A percentile compares a stretch with the other conserved stretches of the same genome.
phyloP scores from a whole-genome alignment of 257 asterid species.

The Orobanche coerulescens region DNA sequence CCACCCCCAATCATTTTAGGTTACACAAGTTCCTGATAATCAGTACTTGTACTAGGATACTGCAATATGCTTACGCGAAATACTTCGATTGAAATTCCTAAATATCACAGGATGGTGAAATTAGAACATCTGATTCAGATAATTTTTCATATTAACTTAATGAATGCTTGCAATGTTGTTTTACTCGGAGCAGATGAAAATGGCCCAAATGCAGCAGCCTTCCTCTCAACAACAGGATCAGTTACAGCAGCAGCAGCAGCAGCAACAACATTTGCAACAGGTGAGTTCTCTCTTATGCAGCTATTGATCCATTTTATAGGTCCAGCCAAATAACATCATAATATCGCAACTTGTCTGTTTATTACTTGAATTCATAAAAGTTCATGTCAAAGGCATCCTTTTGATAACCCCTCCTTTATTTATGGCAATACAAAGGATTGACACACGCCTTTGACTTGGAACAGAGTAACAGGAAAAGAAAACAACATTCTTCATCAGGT shows the following conservation, averaged over 20 bases:
- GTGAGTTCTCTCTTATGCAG: conserved; percentile 19
- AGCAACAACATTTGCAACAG: conserved; percentile 37
- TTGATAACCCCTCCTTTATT: not conserved
- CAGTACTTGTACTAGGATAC: not conserved
- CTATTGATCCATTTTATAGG: conserved; percentile 3
- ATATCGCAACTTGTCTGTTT: not conserved
- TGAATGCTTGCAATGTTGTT: not conserved
- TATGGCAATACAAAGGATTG: not conserved
- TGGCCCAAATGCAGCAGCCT: conserved; percentile 36
- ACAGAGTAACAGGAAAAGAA: conserved; percentile 64
- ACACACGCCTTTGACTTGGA: conserved; percentile 22
- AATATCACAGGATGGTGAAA: not conserved
- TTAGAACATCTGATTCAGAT: not conserved
- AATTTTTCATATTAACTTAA: not conserved
- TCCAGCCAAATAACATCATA: not conserved
- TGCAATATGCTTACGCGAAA: no score
- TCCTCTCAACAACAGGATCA: conserved; percentile 42
- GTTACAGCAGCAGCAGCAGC: conserved; percentile 33
- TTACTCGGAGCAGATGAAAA: conserved; percentile 31
- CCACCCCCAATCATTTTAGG: not conserved
- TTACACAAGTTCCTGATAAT: not conserved
- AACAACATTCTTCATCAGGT: conserved; percentile 79
- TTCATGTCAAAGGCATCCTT: not conserved
- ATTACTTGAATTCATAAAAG: not conserved
- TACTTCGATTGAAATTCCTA: not conserved